Evolutionary conservation across 805 yeast species (phyloP).

Genomic region (Debaryomyces hansenii): DNA sequence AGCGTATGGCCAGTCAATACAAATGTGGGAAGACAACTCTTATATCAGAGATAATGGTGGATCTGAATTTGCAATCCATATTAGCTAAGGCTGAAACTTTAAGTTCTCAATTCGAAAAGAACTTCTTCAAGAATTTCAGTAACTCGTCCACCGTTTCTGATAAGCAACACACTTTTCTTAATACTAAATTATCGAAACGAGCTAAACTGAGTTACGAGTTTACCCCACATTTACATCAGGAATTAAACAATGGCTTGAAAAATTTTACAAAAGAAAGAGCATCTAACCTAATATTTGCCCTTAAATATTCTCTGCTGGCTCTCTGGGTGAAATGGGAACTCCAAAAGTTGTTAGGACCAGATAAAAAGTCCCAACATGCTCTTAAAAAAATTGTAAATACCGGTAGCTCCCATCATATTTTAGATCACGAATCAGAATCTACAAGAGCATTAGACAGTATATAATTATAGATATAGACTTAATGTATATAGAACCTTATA

Average conservation of each 20-base stretch:
- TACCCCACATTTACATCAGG: conserved; percentile 4
- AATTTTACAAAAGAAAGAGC: conserved; percentile 16
- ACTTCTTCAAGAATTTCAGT: neutral
- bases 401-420: neutral
- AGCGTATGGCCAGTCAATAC: conserved; percentile 17
- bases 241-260: conserved; percentile 10
- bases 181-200: conserved; percentile 9
- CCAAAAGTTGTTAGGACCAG: conserved; percentile 25
- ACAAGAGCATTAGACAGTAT: no score
- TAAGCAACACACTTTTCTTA: conserved; percentile 13
- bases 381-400: conserved; percentile 2
- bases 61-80: conserved; percentile 14
- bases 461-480: no score
- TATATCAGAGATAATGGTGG: conserved; percentile 5
- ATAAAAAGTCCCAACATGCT: conserved; percentile 9
- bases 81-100: conserved; percentile 18
- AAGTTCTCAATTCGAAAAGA: neutral
- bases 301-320: conserved; percentile 22
- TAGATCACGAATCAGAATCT: no score
- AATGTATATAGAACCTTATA: no score
- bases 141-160: conserved; percentile 6
- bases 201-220: conserved; percentile 7
- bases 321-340: conserved; percentile 33
- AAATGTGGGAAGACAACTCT: conserved; percentile 15
- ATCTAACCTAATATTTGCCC: conserved; percentile 28